phyloP scores from a whole-genome alignment of 768 basidiomycete species.

The Porpolomopsis calyptriformis region DNA sequence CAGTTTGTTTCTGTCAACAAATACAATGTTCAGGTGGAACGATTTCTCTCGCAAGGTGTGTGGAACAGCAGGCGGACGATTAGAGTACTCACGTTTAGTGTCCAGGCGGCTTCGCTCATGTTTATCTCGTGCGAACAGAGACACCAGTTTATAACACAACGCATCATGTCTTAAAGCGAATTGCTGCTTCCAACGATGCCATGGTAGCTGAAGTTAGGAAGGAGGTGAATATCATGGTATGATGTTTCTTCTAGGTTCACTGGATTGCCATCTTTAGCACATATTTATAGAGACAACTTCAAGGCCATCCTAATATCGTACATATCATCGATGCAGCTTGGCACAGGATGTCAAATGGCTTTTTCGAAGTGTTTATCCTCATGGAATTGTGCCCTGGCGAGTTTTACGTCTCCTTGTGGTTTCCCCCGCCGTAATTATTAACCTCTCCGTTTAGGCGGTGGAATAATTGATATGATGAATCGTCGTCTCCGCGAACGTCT shows the following conservation, averaged over 20 bases:
- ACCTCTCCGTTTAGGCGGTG: constrained; percentile 54
- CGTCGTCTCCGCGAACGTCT: constrained; percentile 87
- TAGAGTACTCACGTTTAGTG: constrained; percentile 8
- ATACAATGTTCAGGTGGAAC: constrained; percentile 82
- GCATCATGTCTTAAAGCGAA: constrained; percentile 93
- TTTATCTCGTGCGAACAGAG: constrained; percentile 86
- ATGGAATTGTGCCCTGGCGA: constrained; percentile 95
- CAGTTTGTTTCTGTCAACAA: constrained; percentile 87
- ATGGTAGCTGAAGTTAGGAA: constrained; percentile 92
- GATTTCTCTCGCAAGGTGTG: constrained; percentile 90
- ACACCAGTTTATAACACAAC: constrained; percentile 84
- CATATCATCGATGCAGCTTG: constrained; percentile 94
- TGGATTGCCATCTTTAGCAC: constrained; percentile 16
- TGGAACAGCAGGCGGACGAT: constrained; percentile 8
- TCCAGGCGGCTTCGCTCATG: constrained; percentile 94
- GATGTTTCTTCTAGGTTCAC: constrained; percentile 14
- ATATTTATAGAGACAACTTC: constrained; percentile 62
- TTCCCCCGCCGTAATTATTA: constrained; percentile 10
- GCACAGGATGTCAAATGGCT: constrained; percentile 71
- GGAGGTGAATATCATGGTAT: constrained; percentile 98
- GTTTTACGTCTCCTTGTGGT: constrained; percentile 17
- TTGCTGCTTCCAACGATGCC: constrained; percentile 81
- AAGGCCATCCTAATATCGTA: constrained; percentile 91
- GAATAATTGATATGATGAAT: constrained; percentile 99
- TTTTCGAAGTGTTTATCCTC: constrained; percentile 93